Evolutionary conservation across 352 stramenopile genomes (phyloP).

Genomic region (Pythium biforme): DNA sequence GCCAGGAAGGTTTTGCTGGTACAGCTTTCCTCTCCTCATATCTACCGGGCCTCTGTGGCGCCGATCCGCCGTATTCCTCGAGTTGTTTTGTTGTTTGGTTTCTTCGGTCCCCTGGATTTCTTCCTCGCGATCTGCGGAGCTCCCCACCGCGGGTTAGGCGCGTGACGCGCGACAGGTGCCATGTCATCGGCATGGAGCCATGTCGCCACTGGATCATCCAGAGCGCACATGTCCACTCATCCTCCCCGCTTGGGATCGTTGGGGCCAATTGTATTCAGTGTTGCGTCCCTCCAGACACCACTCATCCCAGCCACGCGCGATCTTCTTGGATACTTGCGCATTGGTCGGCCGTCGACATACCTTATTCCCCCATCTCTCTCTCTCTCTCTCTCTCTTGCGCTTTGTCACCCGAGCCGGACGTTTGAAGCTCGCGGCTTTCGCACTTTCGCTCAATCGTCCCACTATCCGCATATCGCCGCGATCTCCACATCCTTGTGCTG

Average conservation of each 20-base stretch:
- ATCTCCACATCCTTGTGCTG: conserved; percentile 16
- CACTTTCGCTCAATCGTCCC: too few relatives aligned
- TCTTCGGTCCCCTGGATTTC: not conserved
- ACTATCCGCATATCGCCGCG: not conserved
- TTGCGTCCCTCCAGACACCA: too few relatives aligned
- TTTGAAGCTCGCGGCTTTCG: not conserved
- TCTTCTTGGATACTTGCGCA: too few relatives aligned
- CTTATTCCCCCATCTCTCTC: not conserved
- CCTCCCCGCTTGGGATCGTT: not conserved
- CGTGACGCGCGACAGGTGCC: not conserved
- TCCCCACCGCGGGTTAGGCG: not conserved
- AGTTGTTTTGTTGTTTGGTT: not conserved
- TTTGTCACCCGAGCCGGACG: conserved; percentile 4
- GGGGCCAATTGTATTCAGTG: too few relatives aligned
- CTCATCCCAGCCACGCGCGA: too few relatives aligned
- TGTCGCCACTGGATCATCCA: not conserved
- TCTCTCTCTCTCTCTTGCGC: not conserved
- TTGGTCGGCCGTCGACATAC: too few relatives aligned
- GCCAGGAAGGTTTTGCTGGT: too few relatives aligned
- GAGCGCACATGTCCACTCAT: not conserved
- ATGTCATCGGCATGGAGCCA: not conserved
- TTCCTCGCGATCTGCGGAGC: not conserved
- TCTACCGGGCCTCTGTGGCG: too few relatives aligned
- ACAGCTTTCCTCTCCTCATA: too few relatives aligned
- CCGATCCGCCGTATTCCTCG: not conserved